Evolutionary conservation across 495 filamentous ascomycete species (phyloP).

Genomic region (Penicillium cosmopolitanum): DNA sequence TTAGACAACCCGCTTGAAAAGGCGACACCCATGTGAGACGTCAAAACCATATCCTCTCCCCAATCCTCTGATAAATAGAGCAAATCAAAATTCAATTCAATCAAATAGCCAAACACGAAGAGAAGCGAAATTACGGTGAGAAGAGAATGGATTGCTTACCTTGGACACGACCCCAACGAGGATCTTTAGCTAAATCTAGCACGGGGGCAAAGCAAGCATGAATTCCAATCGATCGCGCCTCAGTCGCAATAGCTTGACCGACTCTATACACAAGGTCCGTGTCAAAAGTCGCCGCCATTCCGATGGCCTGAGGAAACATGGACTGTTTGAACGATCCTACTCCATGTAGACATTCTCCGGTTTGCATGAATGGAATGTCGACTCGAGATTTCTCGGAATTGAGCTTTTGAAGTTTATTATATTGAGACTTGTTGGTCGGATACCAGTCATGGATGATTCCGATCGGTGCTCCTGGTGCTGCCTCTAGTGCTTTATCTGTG

Average conservation of each 20-base stretch:
- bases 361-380: slow-evolving; percentile 14
- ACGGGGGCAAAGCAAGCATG: slow-evolving; percentile 16
- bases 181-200: slow-evolving; percentile 18
- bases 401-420: slow-evolving; percentile 12
- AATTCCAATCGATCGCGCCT: slow-evolving; percentile 16
- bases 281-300: slow-evolving; percentile 15
- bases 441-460: slow-evolving; percentile 20
- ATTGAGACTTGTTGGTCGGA: slow-evolving; percentile 16
- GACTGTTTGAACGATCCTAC: slow-evolving; percentile 19
- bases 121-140: background rate
- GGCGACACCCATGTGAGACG: slow-evolving; percentile 15
- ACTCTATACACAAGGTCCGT: slow-evolving; percentile 11
- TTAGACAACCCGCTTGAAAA: slow-evolving; percentile 13
- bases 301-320: slow-evolving; percentile 16
- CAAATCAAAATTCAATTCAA: too few relatives aligned
- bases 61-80: slow-evolving; percentile 11
- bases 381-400: slow-evolving; percentile 7
- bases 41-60: slow-evolving; percentile 14
- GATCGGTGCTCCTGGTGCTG: slow-evolving; percentile 11
- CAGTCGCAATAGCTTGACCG: slow-evolving; percentile 11
- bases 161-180: slow-evolving; percentile 15
- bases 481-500: slow-evolving; percentile 12
- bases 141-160: slow-evolving; percentile 3
- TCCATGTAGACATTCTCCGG: slow-evolving; percentile 15
- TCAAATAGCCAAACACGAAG: background rate